Conservation (phyloP, 352 stramenopile genomes). For the Pythium diclinum region DNA sequence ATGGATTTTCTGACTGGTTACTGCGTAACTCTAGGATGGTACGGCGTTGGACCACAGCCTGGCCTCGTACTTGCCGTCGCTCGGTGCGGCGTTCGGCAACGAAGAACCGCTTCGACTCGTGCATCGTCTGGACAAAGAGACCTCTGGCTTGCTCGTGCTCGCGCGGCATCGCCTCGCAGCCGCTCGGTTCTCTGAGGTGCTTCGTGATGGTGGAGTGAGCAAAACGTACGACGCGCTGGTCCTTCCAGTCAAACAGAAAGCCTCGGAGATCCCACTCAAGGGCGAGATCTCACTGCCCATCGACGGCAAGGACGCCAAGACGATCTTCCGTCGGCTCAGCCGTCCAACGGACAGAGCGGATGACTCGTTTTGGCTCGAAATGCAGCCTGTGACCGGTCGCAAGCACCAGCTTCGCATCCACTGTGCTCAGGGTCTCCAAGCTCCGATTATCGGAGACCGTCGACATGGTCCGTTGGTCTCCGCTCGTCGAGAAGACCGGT, state of each 20-base stretch:
- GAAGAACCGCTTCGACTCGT: slow-evolving; percentile 41
- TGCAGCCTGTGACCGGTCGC: slow-evolving; percentile 52
- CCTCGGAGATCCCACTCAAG: slow-evolving; percentile 22
- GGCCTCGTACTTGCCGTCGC: slow-evolving; percentile 39
- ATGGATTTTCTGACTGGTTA: not conserved
- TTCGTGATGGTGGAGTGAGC: slow-evolving; percentile 35
- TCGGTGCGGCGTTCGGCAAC: slow-evolving; percentile 28
- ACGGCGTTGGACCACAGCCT: slow-evolving; percentile 42
- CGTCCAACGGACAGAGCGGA: slow-evolving; percentile 3
- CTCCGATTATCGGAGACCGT: slow-evolving; percentile 55
- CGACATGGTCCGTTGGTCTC: slow-evolving; percentile 34
- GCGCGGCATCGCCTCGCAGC: slow-evolving; percentile 62
- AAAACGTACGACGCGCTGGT: slow-evolving; percentile 73
- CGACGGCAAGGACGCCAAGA: slow-evolving; percentile 45
- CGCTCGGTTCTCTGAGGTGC: slow-evolving; percentile 50
- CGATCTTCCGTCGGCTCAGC: slow-evolving; percentile 28
- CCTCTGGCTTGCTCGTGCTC: slow-evolving; percentile 61
- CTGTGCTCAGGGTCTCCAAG: slow-evolving; percentile 36
- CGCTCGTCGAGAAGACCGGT: slow-evolving; percentile 12
- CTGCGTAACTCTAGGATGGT: slow-evolving; percentile 32
- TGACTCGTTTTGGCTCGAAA: slow-evolving; percentile 39
- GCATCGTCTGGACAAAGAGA: slow-evolving; percentile 72
- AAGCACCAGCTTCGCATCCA: slow-evolving; percentile 73
- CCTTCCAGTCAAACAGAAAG: not conserved
- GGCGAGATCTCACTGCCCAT: slow-evolving; percentile 37